phyloP scores from a whole-genome alignment of 2,329 filamentous ascomycete species.

The Monilinia polystroma region DNA sequence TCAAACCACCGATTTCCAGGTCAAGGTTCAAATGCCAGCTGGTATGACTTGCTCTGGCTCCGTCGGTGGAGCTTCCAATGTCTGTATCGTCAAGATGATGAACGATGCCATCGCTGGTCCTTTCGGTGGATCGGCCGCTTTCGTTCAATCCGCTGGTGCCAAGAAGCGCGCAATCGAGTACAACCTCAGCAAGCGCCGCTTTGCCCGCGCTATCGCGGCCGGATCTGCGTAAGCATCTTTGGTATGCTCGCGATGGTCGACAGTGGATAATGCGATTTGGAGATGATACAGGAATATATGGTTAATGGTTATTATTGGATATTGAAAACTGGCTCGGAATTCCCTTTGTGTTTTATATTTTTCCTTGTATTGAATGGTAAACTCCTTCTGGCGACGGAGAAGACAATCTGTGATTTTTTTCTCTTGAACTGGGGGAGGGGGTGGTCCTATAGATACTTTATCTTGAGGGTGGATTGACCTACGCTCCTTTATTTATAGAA shows the following conservation, averaged over 20 bases:
- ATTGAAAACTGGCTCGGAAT: conserved; percentile 5
- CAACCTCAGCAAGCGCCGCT: conserved; percentile 42
- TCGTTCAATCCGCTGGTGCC: conserved; percentile 58
- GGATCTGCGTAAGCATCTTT: conserved; percentile 29
- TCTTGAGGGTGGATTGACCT: conserved; percentile 15
- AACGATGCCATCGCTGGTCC: conserved; percentile 62
- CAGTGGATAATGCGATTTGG: not conserved
- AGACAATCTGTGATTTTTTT: conserved; percentile 19
- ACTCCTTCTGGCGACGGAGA: conserved; percentile 5
- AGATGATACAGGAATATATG: not conserved
- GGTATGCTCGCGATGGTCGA: not conserved
- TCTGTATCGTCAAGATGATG: conserved; percentile 64
- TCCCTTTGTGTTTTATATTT: conserved; percentile 13
- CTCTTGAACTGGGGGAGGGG: not conserved
- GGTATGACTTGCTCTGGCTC: conserved; percentile 65
- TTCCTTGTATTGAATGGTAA: conserved; percentile 4
- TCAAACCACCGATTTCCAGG: conserved; percentile 61
- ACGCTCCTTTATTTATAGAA: conserved; percentile 2
- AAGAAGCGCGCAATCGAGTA: conserved; percentile 63
- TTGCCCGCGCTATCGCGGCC: conserved; percentile 36
- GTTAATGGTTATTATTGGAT: conserved; percentile 18
- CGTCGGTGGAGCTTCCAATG: conserved; percentile 57
- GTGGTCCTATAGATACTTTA: conserved; percentile 16
- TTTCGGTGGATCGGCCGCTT: conserved; percentile 65
- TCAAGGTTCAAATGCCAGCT: conserved; percentile 63